A percentile compares a stretch with the other conserved stretches of the same genome.
Conservation (phyloP, 352 stramenopile genomes). For the Globisporangium takayamanum region DNA sequence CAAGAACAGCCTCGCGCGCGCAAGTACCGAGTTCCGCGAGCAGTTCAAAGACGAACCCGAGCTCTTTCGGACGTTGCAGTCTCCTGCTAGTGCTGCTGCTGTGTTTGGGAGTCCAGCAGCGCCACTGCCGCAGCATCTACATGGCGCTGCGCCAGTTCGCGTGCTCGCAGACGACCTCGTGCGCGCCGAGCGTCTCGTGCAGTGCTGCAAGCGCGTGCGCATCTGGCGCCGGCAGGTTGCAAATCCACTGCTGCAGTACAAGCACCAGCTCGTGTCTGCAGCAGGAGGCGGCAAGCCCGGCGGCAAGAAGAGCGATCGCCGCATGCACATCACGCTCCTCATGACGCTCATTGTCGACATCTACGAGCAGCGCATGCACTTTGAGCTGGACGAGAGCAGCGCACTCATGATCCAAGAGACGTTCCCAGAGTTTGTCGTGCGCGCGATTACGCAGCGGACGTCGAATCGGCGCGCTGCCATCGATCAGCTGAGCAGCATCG, state of each 20-base stretch:
- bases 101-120: not conserved
- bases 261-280: constrained; percentile 28
- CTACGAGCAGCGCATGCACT: constrained; percentile 53
- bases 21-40: constrained; percentile 38
- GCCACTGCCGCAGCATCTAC: not conserved
- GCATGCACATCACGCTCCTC: constrained; percentile 63
- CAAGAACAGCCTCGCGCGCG: constrained; percentile 46
- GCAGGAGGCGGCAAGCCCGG: constrained; percentile 10
- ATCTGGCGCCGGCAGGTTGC: constrained; percentile 53
- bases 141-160: not conserved
- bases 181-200: constrained; percentile 41
- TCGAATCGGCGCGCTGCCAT: constrained; percentile 37
- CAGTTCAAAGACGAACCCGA: constrained; percentile 37
- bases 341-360: constrained; percentile 70
- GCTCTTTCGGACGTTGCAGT: constrained; percentile 39
- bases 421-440: constrained; percentile 65
- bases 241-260: constrained; percentile 66
- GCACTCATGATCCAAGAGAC: constrained; percentile 33
- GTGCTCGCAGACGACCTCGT: constrained; percentile 37
- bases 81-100: not conserved
- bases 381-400: constrained; percentile 30
- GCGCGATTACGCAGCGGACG: constrained; percentile 42
- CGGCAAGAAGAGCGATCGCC: constrained; percentile 51
- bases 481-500: constrained; percentile 53
- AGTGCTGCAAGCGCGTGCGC: constrained; percentile 75